Evolutionary conservation across 2,329 filamentous ascomycete species (phyloP).

Genomic region (Fonsecaea nubica): DNA sequence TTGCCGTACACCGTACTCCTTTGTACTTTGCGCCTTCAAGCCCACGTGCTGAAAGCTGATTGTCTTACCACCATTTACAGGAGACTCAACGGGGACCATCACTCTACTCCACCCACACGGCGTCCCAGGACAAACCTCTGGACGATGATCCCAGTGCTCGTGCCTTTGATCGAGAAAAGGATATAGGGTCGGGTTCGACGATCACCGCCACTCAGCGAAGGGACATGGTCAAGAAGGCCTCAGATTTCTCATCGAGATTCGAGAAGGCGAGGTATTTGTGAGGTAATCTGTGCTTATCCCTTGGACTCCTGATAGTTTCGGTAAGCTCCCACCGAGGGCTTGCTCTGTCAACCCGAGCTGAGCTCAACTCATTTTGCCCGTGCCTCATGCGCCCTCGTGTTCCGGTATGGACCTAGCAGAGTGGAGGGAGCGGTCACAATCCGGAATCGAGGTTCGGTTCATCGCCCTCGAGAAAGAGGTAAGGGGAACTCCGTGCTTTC

Average conservation of each 20-base stretch:
- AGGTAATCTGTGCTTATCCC: conserved; percentile 22
- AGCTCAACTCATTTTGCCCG: not conserved
- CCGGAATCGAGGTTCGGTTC: not conserved
- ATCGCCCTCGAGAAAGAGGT: not conserved
- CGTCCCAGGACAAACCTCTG: conserved; percentile 61
- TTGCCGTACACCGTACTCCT: not conserved
- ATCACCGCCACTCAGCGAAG: conserved; percentile 75
- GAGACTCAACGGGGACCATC: conserved; percentile 64
- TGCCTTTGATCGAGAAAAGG: conserved; percentile 90
- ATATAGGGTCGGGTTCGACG: conserved; percentile 78
- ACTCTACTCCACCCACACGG: conserved; percentile 65
- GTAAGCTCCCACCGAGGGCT: conserved; percentile 1
- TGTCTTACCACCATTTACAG: conserved; percentile 38
- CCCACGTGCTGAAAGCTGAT: not conserved
- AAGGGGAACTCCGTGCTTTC: not conserved
- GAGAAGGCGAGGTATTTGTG: conserved; percentile 71
- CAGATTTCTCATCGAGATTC: conserved; percentile 82
- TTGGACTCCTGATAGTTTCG: not conserved
- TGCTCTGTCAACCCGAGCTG: not conserved
- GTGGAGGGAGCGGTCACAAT: conserved; percentile 1
- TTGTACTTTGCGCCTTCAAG: not conserved
- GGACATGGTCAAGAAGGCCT: conserved; percentile 79
- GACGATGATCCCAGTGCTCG: conserved; percentile 91
- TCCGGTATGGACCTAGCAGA: not conserved
- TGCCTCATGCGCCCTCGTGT: not conserved